Evolutionary conservation across 345 rosid genomes (phyloP).

Genomic region (Lumnitzera littorea): DNA sequence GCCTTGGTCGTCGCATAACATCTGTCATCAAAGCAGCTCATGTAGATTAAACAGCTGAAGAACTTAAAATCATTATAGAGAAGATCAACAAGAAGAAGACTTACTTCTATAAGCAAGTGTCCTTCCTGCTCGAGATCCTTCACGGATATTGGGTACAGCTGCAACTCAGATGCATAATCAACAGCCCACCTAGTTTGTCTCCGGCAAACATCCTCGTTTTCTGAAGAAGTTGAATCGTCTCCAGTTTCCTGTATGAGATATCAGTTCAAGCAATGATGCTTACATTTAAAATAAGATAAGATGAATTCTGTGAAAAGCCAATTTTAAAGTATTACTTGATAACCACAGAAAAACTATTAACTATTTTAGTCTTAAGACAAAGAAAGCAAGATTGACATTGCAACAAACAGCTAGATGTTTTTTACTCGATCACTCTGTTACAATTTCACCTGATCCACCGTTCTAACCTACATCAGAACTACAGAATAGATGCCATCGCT

Average conservation of each 20-base stretch:
- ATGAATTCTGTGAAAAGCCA: too few relatives aligned
- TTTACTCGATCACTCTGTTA: too few relatives aligned
- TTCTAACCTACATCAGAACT: too few relatives aligned
- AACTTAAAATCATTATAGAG: background rate
- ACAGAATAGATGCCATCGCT: too few relatives aligned
- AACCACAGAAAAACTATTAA: too few relatives aligned
- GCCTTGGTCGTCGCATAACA: slow-evolving; percentile 48
- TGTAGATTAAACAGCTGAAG: too few relatives aligned
- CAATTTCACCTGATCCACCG: too few relatives aligned
- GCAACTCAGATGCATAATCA: slow-evolving; percentile 34
- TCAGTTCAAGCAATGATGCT: background rate
- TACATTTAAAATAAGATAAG: too few relatives aligned
- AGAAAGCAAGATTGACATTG: too few relatives aligned
- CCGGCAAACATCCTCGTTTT: slow-evolving; percentile 12
- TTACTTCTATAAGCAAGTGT: slow-evolving; percentile 54
- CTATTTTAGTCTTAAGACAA: too few relatives aligned
- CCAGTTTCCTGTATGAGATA: slow-evolving; percentile 15
- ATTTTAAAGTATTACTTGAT: too few relatives aligned
- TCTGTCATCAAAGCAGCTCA: slow-evolving; percentile 21
- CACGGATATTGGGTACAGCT: slow-evolving; percentile 47
- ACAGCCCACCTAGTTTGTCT: slow-evolving; percentile 38
- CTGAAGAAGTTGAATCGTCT: slow-evolving; percentile 21
- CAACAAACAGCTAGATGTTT: too few relatives aligned
- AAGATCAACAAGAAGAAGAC: background rate
- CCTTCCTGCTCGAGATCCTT: slow-evolving; percentile 55